Evolutionary conservation across 1,284 basidiomycete genomes (phyloP), one percentile per base, ranked within the genome.

Genomic region (Bondarzewia mesenterica): DNA sequence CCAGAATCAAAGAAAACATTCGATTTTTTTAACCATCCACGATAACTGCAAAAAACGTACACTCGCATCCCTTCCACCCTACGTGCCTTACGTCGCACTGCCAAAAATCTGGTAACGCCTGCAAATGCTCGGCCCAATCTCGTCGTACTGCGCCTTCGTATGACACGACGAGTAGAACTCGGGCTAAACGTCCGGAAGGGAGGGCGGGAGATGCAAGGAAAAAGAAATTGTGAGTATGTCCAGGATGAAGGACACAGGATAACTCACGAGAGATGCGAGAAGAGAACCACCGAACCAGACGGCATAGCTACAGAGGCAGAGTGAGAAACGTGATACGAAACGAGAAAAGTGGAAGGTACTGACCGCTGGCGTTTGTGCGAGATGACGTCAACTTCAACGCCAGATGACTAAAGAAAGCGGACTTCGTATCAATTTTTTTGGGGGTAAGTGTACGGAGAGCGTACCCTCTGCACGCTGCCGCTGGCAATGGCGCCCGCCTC

Each of bases 241-340:
- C 23, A 25, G 23, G 47, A 35, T 6, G 25, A 52, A 48, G 20
- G 23, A 52, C n/a, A n/a, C n/a, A n/a, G n/a, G n/a, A n/a, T n/a
- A n/a, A 72, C 85, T 67, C 58, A 93, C 90, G 56, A 94, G 76
- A 47, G 90, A 93, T 12, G 93, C 94, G 60, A 97, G 77, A 41
- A 99, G 77, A 4, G 89, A 93, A 36, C 96, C 96, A 59, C 96
- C 96, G 61, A 93, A 99, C 95, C 95, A 99, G 18, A 99, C 96
- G 12, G 95, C 95, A 60, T 96, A 92, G 50, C 85, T 86, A 53
- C 3, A 22, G 14, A 32, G 51, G 50, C 36, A 25, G n/a, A 12
- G 45, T 56, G 16, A 59, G 47, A 10, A 18, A 46, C n/a, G 32
- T 37, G 25, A 46, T 46, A 46, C 22, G 25, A 14, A 40, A 42